These are phyloP conservation scores for Quercus agrifolia DNA, from an alignment of 306 rosid species.

Conservation along the genomic window DNA sequence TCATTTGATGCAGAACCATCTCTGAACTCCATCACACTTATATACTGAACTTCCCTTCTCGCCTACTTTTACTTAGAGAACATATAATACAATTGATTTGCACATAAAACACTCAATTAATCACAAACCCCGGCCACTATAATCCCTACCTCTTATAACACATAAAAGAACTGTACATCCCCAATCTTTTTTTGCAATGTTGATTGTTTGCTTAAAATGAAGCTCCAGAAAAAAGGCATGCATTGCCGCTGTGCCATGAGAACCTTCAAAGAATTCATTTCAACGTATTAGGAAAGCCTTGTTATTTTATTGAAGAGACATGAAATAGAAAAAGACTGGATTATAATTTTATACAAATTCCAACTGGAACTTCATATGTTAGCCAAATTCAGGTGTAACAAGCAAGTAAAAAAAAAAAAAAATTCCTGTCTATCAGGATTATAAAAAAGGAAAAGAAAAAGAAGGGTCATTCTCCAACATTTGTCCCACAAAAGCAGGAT, in stretches of 20 bases:
- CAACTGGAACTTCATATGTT: too few relatives aligned
- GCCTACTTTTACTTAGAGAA: conserved; percentile 5
- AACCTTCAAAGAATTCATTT: not conserved
- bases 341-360: not conserved
- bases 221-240: too few relatives aligned
- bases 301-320: not conserved
- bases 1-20: conserved; percentile 46
- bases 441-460: too few relatives aligned
- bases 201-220: too few relatives aligned
- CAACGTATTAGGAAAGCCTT: not conserved
- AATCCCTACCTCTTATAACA: not conserved
- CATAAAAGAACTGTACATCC: not conserved
- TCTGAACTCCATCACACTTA: conserved; percentile 43
- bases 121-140: not conserved
- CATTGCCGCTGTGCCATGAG: not conserved
- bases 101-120: conserved; percentile 1
- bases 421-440: too few relatives aligned
- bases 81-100: conserved; percentile 3
- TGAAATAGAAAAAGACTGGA: not conserved
- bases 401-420: too few relatives aligned
- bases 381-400: too few relatives aligned
- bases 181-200: too few relatives aligned
- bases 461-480: too few relatives aligned
- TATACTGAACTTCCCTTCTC: conserved; percentile 13
- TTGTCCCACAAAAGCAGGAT: too few relatives aligned